A percentile compares a stretch with the other conserved stretches of the same genome.
phyloP scores from a whole-genome alignment of 2,329 filamentous ascomycete genomes.

The Helotiales sp. region DNA sequence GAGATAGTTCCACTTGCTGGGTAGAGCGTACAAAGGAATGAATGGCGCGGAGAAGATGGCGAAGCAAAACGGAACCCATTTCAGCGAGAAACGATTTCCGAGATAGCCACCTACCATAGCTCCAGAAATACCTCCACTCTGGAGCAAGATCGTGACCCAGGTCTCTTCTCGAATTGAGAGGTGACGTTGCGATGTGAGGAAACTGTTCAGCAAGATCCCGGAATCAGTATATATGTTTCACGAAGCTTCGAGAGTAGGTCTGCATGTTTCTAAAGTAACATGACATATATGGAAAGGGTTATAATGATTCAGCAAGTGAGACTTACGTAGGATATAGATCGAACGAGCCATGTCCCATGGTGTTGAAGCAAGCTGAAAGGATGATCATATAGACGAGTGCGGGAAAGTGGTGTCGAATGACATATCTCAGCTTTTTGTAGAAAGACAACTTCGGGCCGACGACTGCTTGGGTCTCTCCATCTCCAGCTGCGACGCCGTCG shows the following conservation, averaged over 20 bases:
- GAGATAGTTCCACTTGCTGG: not conserved
- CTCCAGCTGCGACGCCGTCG: not conserved
- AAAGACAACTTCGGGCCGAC: not conserved
- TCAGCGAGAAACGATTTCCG: not conserved
- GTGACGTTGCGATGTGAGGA: not conserved
- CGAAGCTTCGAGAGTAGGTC: no score
- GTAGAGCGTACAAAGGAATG: not conserved
- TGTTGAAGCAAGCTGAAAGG: not conserved
- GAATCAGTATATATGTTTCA: no score
- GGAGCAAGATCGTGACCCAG: not conserved
- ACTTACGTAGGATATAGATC: not conserved
- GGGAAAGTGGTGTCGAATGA: not conserved
- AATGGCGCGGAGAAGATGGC: not conserved
- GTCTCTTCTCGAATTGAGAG: not conserved
- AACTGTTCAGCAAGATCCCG: no score
- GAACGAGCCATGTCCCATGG: not conserved
- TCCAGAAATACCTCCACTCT: not conserved
- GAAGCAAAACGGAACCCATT: not conserved
- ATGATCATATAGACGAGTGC: not conserved
- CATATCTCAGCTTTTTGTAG: not conserved
- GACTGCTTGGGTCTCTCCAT: not conserved
- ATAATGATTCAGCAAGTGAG: no score
- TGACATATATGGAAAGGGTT: no score
- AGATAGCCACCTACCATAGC: not conserved
- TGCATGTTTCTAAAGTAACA: no score